Percentiles rank a stretch among this genome's conserved stretches.
Evolutionary conservation across 2,329 filamentous ascomycete species (phyloP).

Genomic region (Neodidymelliopsis sp.): DNA sequence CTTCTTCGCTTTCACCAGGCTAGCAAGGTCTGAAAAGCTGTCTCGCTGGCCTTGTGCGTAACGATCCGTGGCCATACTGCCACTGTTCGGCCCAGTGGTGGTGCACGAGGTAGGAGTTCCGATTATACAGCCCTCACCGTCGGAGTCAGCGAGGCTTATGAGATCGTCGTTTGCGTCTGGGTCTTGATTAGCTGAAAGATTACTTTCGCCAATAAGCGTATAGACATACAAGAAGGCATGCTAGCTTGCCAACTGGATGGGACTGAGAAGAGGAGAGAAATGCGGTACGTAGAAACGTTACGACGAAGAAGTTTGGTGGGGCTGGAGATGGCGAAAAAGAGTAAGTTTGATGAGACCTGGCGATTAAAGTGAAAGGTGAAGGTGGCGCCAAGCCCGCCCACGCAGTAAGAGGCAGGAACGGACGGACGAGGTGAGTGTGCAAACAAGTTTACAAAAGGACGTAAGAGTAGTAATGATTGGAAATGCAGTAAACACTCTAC

Average conservation of each 20-base stretch:
- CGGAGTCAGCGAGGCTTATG: conserved; percentile 18
- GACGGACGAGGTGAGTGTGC: too few species aligned
- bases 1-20: conserved; percentile 30
- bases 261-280: neutral
- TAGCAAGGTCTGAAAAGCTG: conserved; percentile 28
- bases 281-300: too few species aligned
- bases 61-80: neutral
- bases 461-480: too few species aligned
- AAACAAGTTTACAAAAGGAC: too few species aligned
- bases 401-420: neutral
- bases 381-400: neutral
- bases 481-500: too few species aligned
- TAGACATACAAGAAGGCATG: conserved; percentile 11
- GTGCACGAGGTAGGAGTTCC: neutral
- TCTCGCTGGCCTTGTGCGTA: conserved; percentile 10
- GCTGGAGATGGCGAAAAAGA: too few species aligned
- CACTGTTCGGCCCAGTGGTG: neutral
- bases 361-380: too few species aligned
- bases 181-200: neutral
- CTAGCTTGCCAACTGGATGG: neutral
- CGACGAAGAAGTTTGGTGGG: neutral
- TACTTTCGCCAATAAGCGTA: neutral
- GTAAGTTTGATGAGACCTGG: too few species aligned
- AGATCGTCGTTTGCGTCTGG: conserved; percentile 19
- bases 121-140: neutral